Base-by-base conservation (phyloP, 768 basidiomycete species). In the Dentipellis sp. region DNA sequence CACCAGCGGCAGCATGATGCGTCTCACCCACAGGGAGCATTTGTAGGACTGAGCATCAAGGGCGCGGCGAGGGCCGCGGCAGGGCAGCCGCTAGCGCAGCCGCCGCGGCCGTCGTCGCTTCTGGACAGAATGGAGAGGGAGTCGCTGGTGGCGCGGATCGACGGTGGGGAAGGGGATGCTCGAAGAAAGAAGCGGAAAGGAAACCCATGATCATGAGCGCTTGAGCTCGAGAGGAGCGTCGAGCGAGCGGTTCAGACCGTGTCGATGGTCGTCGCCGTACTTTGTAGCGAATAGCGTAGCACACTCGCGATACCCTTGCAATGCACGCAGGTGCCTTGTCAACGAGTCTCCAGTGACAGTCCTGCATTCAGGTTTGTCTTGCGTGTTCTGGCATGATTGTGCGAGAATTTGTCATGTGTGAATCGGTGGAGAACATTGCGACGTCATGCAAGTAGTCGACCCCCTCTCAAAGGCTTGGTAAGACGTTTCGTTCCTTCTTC, bases 61-160 rank as follows among this genome's bases (percentile, higher is more conserved):
- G 59, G 61, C 1, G 59, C 61, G 9, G 59, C 59, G 35, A 34
- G 56, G 4, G 55, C 59, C n/a, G 54, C 22, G 21, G 29, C 17
- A 14, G 35, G 14, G 3, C 11, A 19, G 10, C 16, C 23, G 1
- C 37, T 10, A 22, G 12, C 38, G 29, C 34, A 23, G 22, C 54
- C 35, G 7, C n/a, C 46, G 16, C 52, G 45, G 40, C 42, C 56
- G 2, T 29, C 60, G 5, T 60, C 61, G 42, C 38, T 60, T 1
- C 56, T 60, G 9, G 56, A 57, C 17, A 53, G 61, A 42, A 58
- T 60, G 55, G 59, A 58, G 14, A 54, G 52, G 12, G 55, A 59
- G 21, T 22, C 48, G 48, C 9, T 50, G 48, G 48, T 22, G 42
- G 29, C 21, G 39, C 48, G 53, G 53, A 54, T 54, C 14, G 39